Evolutionary conservation across 371 early-diverging fungal species (phyloP).

Genomic region (Basidiobolus meristosporus): DNA sequence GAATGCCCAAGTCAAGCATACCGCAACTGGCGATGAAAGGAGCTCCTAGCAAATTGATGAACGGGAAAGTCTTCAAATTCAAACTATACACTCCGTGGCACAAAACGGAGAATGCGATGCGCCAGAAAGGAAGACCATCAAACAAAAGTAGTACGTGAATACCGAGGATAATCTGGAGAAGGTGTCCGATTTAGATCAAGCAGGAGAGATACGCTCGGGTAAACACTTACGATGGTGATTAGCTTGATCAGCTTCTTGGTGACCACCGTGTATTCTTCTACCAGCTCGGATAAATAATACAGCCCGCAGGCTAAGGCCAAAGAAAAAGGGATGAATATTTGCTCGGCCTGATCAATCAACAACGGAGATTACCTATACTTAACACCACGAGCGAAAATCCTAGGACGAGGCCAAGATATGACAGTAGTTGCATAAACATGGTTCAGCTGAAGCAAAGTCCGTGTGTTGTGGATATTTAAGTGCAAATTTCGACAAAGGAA

Average conservation of each 20-base stretch:
- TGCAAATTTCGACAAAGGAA: too few species aligned
- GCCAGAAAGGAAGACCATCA: conserved; percentile 44
- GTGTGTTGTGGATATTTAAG: too few species aligned
- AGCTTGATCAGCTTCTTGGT: conserved; percentile 53
- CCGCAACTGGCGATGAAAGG: conserved; percentile 46
- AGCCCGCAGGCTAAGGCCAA: conserved; percentile 50
- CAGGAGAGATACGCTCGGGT: too few species aligned
- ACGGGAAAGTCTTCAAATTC: conserved; percentile 51
- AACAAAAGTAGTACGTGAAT: conserved; percentile 39
- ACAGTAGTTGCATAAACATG: too few species aligned
- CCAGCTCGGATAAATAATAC: conserved; percentile 25
- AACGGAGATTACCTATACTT: too few species aligned
- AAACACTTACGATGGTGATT: conserved; percentile 25
- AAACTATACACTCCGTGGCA: conserved; percentile 53
- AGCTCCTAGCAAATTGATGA: conserved; percentile 33
- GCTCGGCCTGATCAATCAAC: too few species aligned
- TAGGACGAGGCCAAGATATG: too few species aligned
- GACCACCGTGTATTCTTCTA: conserved; percentile 65
- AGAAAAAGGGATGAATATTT: neutral
- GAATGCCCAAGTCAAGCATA: conserved; percentile 9
- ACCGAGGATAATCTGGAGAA: conserved; percentile 22
- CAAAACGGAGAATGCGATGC: conserved; percentile 32
- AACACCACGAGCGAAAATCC: too few species aligned
- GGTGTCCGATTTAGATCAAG: too few species aligned
- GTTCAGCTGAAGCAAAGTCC: too few species aligned